These are phyloP conservation scores for Chlorella ohadii DNA, from an alignment of 139 green algal species.

Conservation along the genomic window DNA sequence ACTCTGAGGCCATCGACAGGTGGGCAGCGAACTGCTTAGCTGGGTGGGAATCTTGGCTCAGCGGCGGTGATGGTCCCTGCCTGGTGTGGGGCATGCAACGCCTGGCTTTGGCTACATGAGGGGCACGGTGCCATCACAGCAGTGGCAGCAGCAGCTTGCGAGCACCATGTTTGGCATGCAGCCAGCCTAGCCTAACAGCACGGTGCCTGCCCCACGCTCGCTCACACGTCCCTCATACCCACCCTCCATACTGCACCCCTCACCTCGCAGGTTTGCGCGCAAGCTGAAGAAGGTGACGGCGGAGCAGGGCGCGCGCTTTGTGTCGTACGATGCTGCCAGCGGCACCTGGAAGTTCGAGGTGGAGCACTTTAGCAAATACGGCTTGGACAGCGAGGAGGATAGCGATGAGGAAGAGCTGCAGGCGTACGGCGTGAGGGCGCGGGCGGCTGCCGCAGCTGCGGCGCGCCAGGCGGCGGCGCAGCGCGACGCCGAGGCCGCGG, in stretches of 20 bases:
- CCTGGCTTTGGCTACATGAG: too few relatives aligned
- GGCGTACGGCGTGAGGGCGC: slow-evolving; percentile 6
- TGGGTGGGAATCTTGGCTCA: too few relatives aligned
- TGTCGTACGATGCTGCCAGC: slow-evolving; percentile 75
- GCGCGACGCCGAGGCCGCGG: not conserved
- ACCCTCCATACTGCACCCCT: not conserved
- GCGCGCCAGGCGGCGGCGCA: slow-evolving; percentile 15
- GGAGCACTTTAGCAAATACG: slow-evolving; percentile 95
- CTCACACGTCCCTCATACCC: too few relatives aligned
- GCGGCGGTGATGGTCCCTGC: too few relatives aligned
- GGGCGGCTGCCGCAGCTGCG: not conserved
- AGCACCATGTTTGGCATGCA: too few relatives aligned
- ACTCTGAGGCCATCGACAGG: slow-evolving; percentile 50
- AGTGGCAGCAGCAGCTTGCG: too few relatives aligned
- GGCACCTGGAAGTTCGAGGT: slow-evolving; percentile 91
- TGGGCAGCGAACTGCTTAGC: slow-evolving; percentile 22
- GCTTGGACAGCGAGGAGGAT: slow-evolving; percentile 61
- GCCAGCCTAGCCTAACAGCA: too few relatives aligned
- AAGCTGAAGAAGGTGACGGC: slow-evolving; percentile 66
- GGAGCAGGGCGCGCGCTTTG: slow-evolving; percentile 80
- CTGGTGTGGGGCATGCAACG: too few relatives aligned
- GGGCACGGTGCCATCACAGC: too few relatives aligned
- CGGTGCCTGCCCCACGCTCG: too few relatives aligned
- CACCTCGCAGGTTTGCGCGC: slow-evolving; percentile 22
- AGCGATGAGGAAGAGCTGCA: slow-evolving; percentile 18